Evolutionary conservation across 75 land plant genomes (phyloP), one percentile per base, ranked within the genome.

Genomic region (Larix kaempferi): DNA sequence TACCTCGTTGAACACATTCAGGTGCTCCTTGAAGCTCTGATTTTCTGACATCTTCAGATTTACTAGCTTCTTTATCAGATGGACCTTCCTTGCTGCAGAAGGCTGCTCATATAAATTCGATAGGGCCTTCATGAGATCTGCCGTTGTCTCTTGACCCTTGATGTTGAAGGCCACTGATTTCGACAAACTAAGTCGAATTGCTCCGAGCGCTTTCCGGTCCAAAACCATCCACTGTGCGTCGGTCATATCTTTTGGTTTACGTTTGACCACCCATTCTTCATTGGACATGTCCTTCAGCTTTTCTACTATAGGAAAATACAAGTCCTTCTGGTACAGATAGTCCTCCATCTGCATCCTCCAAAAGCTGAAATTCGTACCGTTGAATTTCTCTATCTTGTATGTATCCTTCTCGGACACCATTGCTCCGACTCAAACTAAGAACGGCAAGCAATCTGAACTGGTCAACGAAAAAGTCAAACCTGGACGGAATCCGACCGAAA

Each of bases 31-130:
- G n/a, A n/a, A n/a, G n/a, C n/a, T n/a, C n/a, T n/a, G n/a, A n/a
- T n/a, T n/a, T 52, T 81, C 78, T 19, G 56, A 37, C 75, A 77
- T 81, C 75, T 59, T 10, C 67, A 82, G 52, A 33, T 82, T 82
- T 23, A 77, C 76, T 49, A 82, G 52, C 6, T 54, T 5, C 11
- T 74, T 22, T 76, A 82, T 78, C 21, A 82, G 27, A 56, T 61
- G 35, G 1, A 82, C 83, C 63, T 82, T 82, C 17, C 77, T 81
- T 16, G 76, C 49, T 1, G 71, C 71, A 7, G 64, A 77, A 13
- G 75, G 75, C 75, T 81, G 76, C 55, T 81, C 82, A 71, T 81
- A 81, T 74, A 82, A 60, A 54, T 67, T 25, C 2, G 21, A 59
- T 4, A 82, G 57, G 16, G 83, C 14, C 25, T 0, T 5, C 84